Percentiles rank a stretch among this genome's conserved stretches.
Evolutionary conservation across 306 rosid species (phyloP).

Genomic region (Castanospermum australe): DNA sequence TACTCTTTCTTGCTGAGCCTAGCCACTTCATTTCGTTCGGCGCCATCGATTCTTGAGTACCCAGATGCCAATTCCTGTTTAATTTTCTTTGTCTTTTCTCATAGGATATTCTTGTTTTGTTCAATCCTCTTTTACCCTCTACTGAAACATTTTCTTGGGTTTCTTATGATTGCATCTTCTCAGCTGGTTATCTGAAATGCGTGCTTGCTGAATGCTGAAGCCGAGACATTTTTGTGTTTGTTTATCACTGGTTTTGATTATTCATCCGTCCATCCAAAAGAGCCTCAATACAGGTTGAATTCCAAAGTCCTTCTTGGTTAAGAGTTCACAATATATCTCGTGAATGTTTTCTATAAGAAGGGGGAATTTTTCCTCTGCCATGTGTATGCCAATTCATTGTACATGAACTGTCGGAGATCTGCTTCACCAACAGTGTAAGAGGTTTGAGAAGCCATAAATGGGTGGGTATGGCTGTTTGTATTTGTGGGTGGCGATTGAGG

Average conservation of each 20-base stretch:
- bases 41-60: slow-evolving; percentile 10
- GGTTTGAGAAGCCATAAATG: slow-evolving; percentile 27
- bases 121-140: neutral
- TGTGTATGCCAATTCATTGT: neutral
- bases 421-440: slow-evolving; percentile 17
- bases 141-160: neutral
- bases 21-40: slow-evolving; percentile 3
- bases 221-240: slow-evolving; percentile 16
- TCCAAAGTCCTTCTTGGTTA: slow-evolving; percentile 15
- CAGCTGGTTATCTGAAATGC: neutral
- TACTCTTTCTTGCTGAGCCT: slow-evolving; percentile 18
- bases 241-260: slow-evolving; percentile 29
- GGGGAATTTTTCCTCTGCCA: neutral
- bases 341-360: neutral
- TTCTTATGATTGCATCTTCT: neutral
- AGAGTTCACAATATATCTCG: neutral
- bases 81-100: neutral
- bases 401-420: slow-evolving; percentile 9
- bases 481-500: neutral
- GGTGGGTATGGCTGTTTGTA: neutral
- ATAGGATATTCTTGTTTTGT: neutral
- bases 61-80: slow-evolving; percentile 31
- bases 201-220: slow-evolving; percentile 1
- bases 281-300: slow-evolving; percentile 28
- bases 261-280: neutral